Evolutionary conservation across 495 filamentous ascomycete genomes (phyloP), one percentile per base, ranked within the genome.

Genomic region (Xylaria telfairii): DNA sequence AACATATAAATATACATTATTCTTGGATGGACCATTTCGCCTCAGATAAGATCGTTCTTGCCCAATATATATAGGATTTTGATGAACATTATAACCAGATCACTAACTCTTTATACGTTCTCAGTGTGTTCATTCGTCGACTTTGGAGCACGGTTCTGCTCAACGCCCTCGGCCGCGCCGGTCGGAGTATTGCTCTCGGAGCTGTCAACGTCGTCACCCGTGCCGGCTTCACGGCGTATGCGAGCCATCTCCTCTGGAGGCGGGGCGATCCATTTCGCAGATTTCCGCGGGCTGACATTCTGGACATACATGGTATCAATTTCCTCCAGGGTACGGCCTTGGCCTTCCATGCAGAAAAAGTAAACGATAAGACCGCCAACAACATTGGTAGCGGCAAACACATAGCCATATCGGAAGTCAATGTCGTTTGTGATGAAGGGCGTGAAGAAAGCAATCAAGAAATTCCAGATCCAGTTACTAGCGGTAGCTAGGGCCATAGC

Each of bases 361-460:
- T 89, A 95, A 57, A 93, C 90, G 34, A 93, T 76, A 4, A 90
- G 62, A n/a, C 85, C 85, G 21, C 84, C 92, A 5, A 85, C 81
- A 71, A 92, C 80, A 76, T 88, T 91, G 83, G 90, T 93, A 4
- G 78, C 88, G 4, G 90, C 92, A 73, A 95, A 94, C 70, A 96
- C 87, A 79, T 92, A 95, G 42, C 93, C 93, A 81, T 93, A 95
- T 30, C 83, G 80, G 81, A 89, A 95, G 71, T 88, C 84, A 72
- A 96, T 95, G 44, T 86, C 83, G 24, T 78, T 77, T 47, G 85
- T 88, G 75, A 93, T 92, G 79, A 92, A 90, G 8, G 93, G 92
- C 2, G 93, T 94, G 83, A 95, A 92, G 86, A 96, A 93, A 13
- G 90, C 89, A 74, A 96, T 90, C 72, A 95, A 79, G 84, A 95